These are phyloP conservation scores for Scutellaria galericulata DNA, from an alignment of 257 asterid genomes.

Conservation along the genomic window DNA sequence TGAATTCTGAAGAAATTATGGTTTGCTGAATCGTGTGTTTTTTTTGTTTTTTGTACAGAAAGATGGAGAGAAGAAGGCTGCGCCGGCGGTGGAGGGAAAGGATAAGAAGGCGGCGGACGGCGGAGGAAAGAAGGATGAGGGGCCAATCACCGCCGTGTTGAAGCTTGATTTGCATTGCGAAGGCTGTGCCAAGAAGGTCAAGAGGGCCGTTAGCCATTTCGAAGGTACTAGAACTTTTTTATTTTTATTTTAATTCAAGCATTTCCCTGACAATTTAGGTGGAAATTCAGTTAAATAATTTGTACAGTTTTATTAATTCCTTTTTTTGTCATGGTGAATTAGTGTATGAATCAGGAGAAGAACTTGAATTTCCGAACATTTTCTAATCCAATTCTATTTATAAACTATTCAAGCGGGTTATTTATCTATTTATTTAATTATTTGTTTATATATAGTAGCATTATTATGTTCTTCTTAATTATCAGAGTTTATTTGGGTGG, in stretches of 20 bases:
- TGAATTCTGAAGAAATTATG: slow-evolving; percentile 1
- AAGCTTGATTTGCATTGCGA: slow-evolving; percentile 91
- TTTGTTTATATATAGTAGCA: background rate
- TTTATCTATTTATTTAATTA: background rate
- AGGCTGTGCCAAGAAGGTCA: slow-evolving; percentile 92
- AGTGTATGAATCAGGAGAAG: background rate
- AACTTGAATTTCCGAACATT: background rate
- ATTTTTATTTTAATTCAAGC: background rate
- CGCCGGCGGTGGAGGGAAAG: slow-evolving; percentile 37
- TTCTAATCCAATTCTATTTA: background rate
- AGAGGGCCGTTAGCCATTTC: slow-evolving; percentile 58
- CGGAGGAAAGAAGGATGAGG: slow-evolving; percentile 57
- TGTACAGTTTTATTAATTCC: background rate
- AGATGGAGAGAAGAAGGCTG: slow-evolving; percentile 59
- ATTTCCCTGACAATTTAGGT: background rate
- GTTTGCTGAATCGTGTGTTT: slow-evolving; percentile 25
- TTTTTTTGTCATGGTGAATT: slow-evolving; percentile 2
- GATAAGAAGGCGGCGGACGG: slow-evolving; percentile 55
- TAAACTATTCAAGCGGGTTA: background rate
- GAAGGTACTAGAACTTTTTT: slow-evolving; percentile 59
- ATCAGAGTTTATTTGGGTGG: background rate
- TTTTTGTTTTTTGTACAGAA: slow-evolving; percentile 53
- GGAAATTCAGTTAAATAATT: background rate
- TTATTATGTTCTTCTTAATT: background rate
- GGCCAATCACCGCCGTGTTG: slow-evolving; percentile 52